Conservation (phyloP, 2,329 filamentous ascomycete genomes). For the Talaromyces sp. region DNA sequence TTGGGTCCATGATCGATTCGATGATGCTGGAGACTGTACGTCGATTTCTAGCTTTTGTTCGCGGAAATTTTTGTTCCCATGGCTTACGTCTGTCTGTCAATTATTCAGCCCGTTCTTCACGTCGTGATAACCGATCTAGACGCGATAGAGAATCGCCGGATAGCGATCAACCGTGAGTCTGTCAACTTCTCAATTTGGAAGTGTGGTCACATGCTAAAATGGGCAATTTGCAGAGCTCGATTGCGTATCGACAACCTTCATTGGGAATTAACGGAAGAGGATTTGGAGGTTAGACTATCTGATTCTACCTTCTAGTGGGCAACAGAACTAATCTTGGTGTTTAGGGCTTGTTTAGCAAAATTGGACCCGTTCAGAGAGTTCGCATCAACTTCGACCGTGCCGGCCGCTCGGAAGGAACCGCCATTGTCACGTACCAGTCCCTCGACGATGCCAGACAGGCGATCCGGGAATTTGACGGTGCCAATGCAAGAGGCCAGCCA, state of each 20-base stretch:
- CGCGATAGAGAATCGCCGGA: slow-evolving; percentile 34
- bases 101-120: slow-evolving; percentile 41
- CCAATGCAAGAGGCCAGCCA: slow-evolving; percentile 83
- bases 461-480: slow-evolving; percentile 76
- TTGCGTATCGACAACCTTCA: slow-evolving; percentile 85
- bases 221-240: slow-evolving; percentile 55
- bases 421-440: slow-evolving; percentile 73
- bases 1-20: slow-evolving; percentile 91
- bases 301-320: too few species aligned
- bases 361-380: slow-evolving; percentile 65
- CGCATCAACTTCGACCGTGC: slow-evolving; percentile 79
- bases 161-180: slow-evolving; percentile 31
- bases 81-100: slow-evolving; percentile 22
- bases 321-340: too few species aligned
- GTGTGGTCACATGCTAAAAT: slow-evolving; percentile 28
- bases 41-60: slow-evolving; percentile 15
- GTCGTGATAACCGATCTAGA: slow-evolving; percentile 37
- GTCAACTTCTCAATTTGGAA: not conserved
- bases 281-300: slow-evolving; percentile 60
- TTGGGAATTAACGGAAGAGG: slow-evolving; percentile 81
- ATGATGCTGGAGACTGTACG: slow-evolving; percentile 60
- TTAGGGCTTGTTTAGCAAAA: slow-evolving; percentile 73
- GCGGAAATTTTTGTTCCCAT: slow-evolving; percentile 11
- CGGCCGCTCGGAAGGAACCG: slow-evolving; percentile 78
- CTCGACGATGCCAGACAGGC: slow-evolving; percentile 68